A percentile compares a stretch with the other conserved stretches of the same genome.
Conservation (phyloP, 495 filamentous ascomycete genomes). For the Penicillium nucicola region DNA sequence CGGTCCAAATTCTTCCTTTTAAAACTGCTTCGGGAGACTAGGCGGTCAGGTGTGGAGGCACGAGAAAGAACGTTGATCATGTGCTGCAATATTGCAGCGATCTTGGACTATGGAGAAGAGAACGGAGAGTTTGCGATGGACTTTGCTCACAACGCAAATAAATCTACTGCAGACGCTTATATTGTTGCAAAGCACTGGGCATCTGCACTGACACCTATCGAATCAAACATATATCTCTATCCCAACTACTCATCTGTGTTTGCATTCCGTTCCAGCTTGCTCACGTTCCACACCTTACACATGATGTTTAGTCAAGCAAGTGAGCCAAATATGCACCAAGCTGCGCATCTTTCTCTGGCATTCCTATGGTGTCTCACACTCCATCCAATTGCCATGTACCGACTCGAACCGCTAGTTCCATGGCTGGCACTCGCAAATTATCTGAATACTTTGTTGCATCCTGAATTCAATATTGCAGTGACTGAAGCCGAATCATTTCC, state of each 20-base stretch:
- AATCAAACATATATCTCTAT: no score
- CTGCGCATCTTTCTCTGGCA: constrained; percentile 64
- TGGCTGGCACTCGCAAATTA: constrained; percentile 63
- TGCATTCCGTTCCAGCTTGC: constrained; percentile 33
- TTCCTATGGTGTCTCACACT: constrained; percentile 63
- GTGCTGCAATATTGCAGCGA: constrained; percentile 50
- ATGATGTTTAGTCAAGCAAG: constrained; percentile 58
- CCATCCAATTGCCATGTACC: constrained; percentile 47
- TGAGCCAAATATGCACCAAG: constrained; percentile 64
- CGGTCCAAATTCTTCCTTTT: no score
- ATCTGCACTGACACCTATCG: constrained; percentile 5
- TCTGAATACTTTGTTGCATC: constrained; percentile 60
- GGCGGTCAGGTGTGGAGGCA: constrained; percentile 50
- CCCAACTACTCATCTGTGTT: no score
- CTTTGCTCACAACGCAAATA: constrained; percentile 30
- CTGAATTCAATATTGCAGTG: constrained; percentile 36
- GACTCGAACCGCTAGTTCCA: constrained; percentile 58
- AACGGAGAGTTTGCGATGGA: constrained; percentile 40
- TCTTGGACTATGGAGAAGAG: constrained; percentile 60
- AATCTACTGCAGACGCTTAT: constrained; percentile 23
- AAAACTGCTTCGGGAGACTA: constrained; percentile 56
- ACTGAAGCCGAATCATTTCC: constrained; percentile 54
- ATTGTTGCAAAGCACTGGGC: constrained; percentile 20
- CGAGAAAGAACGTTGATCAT: constrained; percentile 57
- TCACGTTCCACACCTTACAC: constrained; percentile 46